Evolutionary conservation across 2,329 filamentous ascomycete species (phyloP), one percentile per base, ranked within the genome.

Genomic region (Xylariomycetidae sp.): DNA sequence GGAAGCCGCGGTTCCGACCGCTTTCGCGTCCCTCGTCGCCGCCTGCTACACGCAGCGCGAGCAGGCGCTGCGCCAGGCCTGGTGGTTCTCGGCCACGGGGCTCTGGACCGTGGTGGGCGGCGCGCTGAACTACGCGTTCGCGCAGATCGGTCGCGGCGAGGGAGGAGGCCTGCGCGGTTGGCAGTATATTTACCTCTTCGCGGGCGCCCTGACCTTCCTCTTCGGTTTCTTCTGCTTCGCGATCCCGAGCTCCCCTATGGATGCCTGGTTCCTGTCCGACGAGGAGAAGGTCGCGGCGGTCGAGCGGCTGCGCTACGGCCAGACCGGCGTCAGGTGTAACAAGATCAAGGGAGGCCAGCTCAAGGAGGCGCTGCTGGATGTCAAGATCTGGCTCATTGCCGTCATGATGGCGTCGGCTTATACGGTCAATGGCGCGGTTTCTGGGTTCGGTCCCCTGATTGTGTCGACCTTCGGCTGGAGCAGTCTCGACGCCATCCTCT

Each of bases 121-220:
- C 7, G 71, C 65, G 0, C 57, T 83, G 31, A 82, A 82, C 57
- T 84, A 82, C 51, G 80, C 69, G 3, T 82, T 83, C 48, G 77
- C 74, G 0, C 77, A 82, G 53, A 74, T 84, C 30, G n/a, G n/a
- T n/a, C n/a, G n/a, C n/a, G n/a, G n/a, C n/a, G 58, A 51, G 0
- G 61, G 67, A 2, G 74, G 74, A 0, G 51, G 58, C 0, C 57
- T 83, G 25, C 68, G 64, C 25, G 61, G 70, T 4, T 87, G 81
- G 80, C 79, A 84, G 59, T 83, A 82, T 46, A 79, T 85, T 38
- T 85, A 83, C 51, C 61, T 85, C 10, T 60, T 84, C 13, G 77
- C 78, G 1, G 79, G 79, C 0, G 64, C 63, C 0, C 47, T 84
- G 31, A 84, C 80, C 0, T 72, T 82, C 23, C 29, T 81, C 0